A percentile compares a stretch with the other conserved stretches of the same genome.
Conservation (phyloP, 2,329 filamentous ascomycete species). For the Colletotrichum siamense region DNA sequence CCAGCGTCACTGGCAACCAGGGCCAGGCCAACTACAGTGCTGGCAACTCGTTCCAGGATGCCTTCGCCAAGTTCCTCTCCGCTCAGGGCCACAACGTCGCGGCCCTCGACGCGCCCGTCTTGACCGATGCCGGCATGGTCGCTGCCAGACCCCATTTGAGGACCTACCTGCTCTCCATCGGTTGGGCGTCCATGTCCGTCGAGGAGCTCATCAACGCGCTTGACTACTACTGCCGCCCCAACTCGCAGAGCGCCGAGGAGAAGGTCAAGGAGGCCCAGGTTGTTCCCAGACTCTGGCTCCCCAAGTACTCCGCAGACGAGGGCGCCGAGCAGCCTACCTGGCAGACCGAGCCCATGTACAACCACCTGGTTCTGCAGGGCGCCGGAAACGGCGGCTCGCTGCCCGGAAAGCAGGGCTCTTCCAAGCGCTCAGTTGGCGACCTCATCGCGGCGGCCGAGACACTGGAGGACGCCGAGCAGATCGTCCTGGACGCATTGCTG, state of each 20-base stretch:
- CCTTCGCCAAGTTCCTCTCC: constrained; percentile 45
- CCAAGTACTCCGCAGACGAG: constrained; percentile 12
- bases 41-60: constrained; percentile 48
- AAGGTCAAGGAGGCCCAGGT: background rate
- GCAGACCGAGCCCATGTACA: constrained; percentile 11
- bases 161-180: constrained; percentile 11
- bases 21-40: constrained; percentile 50
- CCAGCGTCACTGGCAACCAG: constrained; percentile 30
- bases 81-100: constrained; percentile 45
- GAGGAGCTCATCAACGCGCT: constrained; percentile 5
- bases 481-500: constrained; percentile 1
- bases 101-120: constrained; percentile 57
- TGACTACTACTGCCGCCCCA: constrained; percentile 1
- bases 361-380: background rate
- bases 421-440: background rate
- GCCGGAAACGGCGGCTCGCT: background rate
- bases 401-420: background rate
- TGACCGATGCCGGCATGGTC: constrained; percentile 56
- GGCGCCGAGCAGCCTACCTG: constrained; percentile 8
- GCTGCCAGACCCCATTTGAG: constrained; percentile 45
- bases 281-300: constrained; percentile 5
- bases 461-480: background rate
- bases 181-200: constrained; percentile 1
- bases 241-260: background rate
- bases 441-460: background rate